Percentiles rank a stretch among this genome's conserved stretches.
Conservation (phyloP, 768 basidiomycete species). For the Collybiopsis luxurians region DNA sequence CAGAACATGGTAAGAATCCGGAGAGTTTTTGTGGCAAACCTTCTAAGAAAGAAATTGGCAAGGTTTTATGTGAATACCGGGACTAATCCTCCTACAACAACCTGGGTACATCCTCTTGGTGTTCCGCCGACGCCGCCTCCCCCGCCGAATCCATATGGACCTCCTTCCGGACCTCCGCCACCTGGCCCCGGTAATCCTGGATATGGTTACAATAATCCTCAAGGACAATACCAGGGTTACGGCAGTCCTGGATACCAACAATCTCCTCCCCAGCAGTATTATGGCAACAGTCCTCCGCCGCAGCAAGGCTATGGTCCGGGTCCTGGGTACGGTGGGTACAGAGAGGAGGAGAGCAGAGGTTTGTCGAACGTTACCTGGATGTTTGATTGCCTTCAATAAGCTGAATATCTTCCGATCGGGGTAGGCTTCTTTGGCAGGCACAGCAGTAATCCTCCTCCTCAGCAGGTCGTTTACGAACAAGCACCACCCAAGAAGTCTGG, state of each 20-base stretch:
- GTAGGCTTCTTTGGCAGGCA: constrained; percentile 29
- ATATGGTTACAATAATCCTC: constrained; percentile 25
- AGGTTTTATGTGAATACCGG: constrained; percentile 81
- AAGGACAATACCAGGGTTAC: constrained; percentile 25
- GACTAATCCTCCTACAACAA: constrained; percentile 58
- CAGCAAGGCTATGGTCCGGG: constrained; percentile 18
- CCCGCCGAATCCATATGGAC: constrained; percentile 36
- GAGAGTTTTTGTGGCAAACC: constrained; percentile 1
- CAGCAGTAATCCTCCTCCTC: constrained; percentile 28
- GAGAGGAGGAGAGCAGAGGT: constrained; percentile 21
- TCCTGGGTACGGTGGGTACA: constrained; percentile 17
- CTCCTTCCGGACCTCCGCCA: constrained; percentile 24
- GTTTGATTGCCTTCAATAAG: not conserved
- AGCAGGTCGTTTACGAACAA: constrained; percentile 33
- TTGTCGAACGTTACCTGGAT: constrained; percentile 1
- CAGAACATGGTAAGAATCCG: constrained; percentile 53
- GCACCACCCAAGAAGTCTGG: constrained; percentile 43
- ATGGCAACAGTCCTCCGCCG: constrained; percentile 17
- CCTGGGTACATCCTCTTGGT: constrained; percentile 72
- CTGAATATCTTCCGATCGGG: not conserved
- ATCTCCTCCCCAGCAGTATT: constrained; percentile 22
- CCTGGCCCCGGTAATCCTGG: constrained; percentile 12
- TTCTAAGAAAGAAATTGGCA: too few relatives aligned
- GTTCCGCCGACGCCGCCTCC: constrained; percentile 31
- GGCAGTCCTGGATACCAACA: constrained; percentile 21